A percentile compares a stretch with the other conserved stretches of the same genome.
These are phyloP conservation scores for Trichoderma gracile DNA, from an alignment of 2,329 filamentous ascomycete species.

Conservation along the genomic window DNA sequence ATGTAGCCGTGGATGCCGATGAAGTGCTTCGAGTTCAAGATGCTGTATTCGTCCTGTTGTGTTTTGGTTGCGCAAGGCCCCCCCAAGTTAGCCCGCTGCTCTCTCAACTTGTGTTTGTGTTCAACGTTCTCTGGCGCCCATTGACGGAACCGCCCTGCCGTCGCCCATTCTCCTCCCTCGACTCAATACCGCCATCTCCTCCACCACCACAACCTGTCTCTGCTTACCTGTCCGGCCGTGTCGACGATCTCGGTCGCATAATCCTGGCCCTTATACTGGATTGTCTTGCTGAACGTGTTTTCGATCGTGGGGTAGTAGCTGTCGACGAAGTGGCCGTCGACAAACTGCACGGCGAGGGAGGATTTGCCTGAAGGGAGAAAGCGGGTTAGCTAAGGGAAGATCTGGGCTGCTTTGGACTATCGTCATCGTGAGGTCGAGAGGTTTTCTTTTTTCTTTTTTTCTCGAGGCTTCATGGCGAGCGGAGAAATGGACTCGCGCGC, in stretches of 20 bases:
- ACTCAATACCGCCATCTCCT: too few relatives aligned
- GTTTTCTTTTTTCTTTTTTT: too few relatives aligned
- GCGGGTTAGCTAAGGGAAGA: neutral
- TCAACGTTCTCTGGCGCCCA: too few relatives aligned
- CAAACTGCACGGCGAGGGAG: constrained; percentile 93
- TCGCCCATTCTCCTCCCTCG: too few relatives aligned
- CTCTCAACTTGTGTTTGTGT: too few relatives aligned
- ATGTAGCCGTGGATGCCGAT: constrained; percentile 99
- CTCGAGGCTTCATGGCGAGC: too few relatives aligned
- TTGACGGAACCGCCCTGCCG: too few relatives aligned
- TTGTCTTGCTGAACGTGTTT: constrained; percentile 96
- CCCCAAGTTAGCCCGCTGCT: too few relatives aligned
- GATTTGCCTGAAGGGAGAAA: constrained; percentile 74
- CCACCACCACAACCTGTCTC: too few relatives aligned
- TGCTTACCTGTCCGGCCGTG: constrained; percentile 83
- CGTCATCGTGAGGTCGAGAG: too few relatives aligned
- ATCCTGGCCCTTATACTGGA: constrained; percentile 89
- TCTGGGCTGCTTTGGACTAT: neutral
- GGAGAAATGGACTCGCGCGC: neutral
- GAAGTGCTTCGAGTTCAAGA: constrained; percentile 97
- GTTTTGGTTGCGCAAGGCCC: neutral
- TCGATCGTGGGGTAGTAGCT: constrained; percentile 99
- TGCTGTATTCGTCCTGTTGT: constrained; percentile 90
- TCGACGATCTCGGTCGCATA: constrained; percentile 97
- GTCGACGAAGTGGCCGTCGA: constrained; percentile 97